Evolutionary conservation across 345 rosid genomes (phyloP).

Genomic region (Sisymbrium irio): DNA sequence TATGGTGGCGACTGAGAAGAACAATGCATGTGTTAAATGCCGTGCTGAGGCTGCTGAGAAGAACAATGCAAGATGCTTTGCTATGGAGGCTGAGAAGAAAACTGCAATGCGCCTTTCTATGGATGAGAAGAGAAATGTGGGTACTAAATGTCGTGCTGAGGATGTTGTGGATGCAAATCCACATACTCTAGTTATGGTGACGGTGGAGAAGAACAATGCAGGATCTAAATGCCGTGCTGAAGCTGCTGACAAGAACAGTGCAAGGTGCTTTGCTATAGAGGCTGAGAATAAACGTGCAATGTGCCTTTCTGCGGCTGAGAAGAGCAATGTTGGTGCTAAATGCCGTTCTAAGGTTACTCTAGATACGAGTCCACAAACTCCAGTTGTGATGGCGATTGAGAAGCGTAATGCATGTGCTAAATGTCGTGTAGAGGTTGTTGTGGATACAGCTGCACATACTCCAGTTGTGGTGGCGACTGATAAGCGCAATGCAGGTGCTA

Average conservation of each 20-base stretch:
- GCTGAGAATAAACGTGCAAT: not conserved
- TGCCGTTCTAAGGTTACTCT: too few species aligned
- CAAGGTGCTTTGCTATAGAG: not conserved
- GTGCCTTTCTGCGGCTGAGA: not conserved
- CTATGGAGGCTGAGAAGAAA: not conserved
- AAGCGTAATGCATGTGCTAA: not conserved
- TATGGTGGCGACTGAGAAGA: too few species aligned
- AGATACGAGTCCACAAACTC: too few species aligned
- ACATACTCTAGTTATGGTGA: too few species aligned
- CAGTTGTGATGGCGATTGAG: too few species aligned
- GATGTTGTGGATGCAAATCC: too few species aligned
- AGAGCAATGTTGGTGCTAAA: too few species aligned
- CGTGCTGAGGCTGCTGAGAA: not conserved
- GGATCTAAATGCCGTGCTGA: not conserved
- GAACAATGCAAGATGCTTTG: not conserved
- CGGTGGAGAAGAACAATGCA: not conserved
- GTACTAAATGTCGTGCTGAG: too few species aligned
- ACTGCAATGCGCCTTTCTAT: not conserved
- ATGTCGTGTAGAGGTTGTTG: not conserved
- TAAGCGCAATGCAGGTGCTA: not conserved
- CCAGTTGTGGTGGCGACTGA: not conserved
- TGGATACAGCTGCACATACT: too few species aligned
- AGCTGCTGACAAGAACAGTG: not conserved
- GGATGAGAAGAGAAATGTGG: too few species aligned
- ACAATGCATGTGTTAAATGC: not conserved